Base-by-base conservation (phyloP, 2,329 filamentous ascomycete genomes). In the Monilinia aucupariae region DNA sequence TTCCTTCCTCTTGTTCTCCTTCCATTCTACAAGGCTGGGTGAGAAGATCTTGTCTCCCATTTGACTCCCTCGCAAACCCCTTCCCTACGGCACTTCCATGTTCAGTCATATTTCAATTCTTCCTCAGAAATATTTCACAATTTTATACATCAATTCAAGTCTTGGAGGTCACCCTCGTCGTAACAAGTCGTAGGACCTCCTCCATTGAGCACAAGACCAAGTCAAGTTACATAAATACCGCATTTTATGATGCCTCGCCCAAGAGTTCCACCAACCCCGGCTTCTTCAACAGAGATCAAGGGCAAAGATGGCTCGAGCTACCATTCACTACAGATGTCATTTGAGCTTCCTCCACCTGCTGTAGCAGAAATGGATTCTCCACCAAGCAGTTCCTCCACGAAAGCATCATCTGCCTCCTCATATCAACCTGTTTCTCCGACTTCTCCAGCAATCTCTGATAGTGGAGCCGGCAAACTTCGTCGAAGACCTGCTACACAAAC, bases 281-380 rank as follows among this genome's bases (percentile, higher is more conserved):
- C 85, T 59, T 89, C 90, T 13, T 93, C 90, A 41, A 88, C 88
- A 58, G 91, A 94, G 72, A 90, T 94, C 74, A 83, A 85, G 63
- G 87, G 85, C 67, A 85, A 90, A 75, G 86, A 88, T 75, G 85
- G 85, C 65, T 79, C 80, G n/a, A 79, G 80, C 56, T 81, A 83
- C 65, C 80, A 87, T 52, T 79, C 81, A 47, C 78, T 89, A 30
- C 89, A 91, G 70, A 79, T 85, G 66, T 81, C 85, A 59, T 92
- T 94, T 73, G 82, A 89, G 69, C 81, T 96, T 15, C 90, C 90
- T 6, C 90, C 90, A 20, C 89, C 91, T 17, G 91, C 90, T 32
- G 80, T 92, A 70, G 77, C 72, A 66, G 75, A 77, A 69, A 80
- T 77, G 71, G 77, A 74, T 74, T 78, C 75, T 59, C 78, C 78